Evolutionary conservation across 805 yeast species (phyloP), one percentile per base, ranked within the genome.

Genomic region (Starmerella sp.): DNA sequence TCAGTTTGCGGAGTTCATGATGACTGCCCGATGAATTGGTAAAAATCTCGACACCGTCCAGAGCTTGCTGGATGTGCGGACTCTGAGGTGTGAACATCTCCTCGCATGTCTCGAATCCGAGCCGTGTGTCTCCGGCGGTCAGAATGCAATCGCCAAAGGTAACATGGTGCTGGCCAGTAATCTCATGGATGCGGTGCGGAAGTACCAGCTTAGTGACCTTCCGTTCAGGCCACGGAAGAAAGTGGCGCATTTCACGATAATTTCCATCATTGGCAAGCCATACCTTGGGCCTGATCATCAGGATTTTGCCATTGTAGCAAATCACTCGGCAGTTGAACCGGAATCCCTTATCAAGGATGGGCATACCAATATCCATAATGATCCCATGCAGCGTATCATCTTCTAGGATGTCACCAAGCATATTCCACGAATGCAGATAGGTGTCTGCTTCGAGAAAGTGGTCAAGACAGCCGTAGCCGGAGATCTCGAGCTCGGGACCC

Each of bases 51-150:
- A 91, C 95, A 44, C 99, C 99, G 68, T 89, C 97, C 36, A 93
- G 73, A 0, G 96, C 79, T 87, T 91, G 82, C 17, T 81, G 80
- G 54, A 93, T 86, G 69, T 91, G 96, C 3, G 99, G 98, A 4
- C 96, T 82, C 60, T 87, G 84, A 1, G 99, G 98, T 0, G 99
- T 93, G 69, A 93, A 93, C 55, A 93, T 74, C 69, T 93, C 99
- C 68, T 93, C 99, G 69, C 99, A 93, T 0, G 99, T 95, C 70
- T 93, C 99, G 46, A 91, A 87, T n/a, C 99, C 99, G 54, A 93
- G 76, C 45, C 84, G 82, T 0, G 97, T 88, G 64, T 90, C 97
- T 56, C 80, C 67, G 0, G 96, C 85, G 52, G 84, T 80, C 45
- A 93, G 73, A 4, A 87, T 85, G 54, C 95, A 95, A 73, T 93